phyloP scores from a whole-genome alignment of 164 flowering plant species.

The Litsea cubeba region DNA sequence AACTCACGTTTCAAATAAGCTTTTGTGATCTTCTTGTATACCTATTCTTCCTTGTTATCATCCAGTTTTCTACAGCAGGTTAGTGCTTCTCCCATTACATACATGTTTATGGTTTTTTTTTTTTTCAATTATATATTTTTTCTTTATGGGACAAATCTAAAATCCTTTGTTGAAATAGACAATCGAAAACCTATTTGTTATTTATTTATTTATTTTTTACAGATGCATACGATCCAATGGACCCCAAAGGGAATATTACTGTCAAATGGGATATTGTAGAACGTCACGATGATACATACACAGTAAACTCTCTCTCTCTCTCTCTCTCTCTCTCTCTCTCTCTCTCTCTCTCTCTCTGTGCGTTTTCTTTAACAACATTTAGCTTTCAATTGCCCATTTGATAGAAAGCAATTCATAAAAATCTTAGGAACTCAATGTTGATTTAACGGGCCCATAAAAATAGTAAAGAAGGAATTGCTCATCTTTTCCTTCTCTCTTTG shows the following conservation, averaged over 20 bases:
- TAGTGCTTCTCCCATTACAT: not conserved
- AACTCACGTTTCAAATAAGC: not conserved
- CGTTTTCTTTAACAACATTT: too few relatives aligned
- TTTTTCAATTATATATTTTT: not conserved
- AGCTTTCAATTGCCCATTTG: too few relatives aligned
- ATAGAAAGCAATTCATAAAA: too few relatives aligned
- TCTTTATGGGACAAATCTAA: too few relatives aligned
- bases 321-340: not conserved
- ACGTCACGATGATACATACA: conserved; percentile 20
- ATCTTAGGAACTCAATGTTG: too few relatives aligned
- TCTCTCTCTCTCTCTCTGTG: too few relatives aligned
- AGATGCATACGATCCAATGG: conserved; percentile 73
- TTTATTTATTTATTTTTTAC: conserved; percentile 4
- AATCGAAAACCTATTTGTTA: not conserved
- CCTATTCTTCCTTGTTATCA: not conserved
- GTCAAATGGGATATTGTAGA: conserved; percentile 63
- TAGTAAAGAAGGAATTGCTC: too few relatives aligned
- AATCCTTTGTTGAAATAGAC: not conserved
- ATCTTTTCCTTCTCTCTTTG: too few relatives aligned
- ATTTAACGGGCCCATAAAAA: too few relatives aligned
- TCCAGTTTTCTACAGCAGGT: not conserved
- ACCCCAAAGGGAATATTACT: conserved; percentile 59
- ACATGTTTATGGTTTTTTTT: not conserved
- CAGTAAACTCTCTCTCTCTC: conserved; percentile 23
- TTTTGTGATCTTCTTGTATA: not conserved